Conservation (phyloP, 2,329 filamentous ascomycete species). For the Stagonosporopsis chrysanthemi region DNA sequence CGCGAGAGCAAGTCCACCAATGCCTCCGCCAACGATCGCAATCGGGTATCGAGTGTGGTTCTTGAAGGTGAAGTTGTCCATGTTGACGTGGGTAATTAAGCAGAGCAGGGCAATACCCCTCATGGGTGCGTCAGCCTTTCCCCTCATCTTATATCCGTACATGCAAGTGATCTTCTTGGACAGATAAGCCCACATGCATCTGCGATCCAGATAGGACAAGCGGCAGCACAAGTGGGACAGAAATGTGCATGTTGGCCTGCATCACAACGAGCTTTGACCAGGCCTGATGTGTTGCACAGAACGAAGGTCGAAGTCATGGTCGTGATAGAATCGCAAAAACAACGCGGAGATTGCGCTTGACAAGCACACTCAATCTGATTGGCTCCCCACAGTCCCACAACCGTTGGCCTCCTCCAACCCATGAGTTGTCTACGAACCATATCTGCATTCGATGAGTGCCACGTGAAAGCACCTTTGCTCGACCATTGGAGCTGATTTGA, state of each 20-base stretch:
- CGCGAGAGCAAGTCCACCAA: conserved; percentile 33
- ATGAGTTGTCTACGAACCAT: too few species aligned
- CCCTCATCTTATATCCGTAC: conserved; percentile 9
- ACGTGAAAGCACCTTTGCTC: too few species aligned
- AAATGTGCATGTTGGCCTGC: not conserved
- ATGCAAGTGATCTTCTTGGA: conserved; percentile 3
- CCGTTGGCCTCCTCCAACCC: too few species aligned
- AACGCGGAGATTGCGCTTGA: too few species aligned
- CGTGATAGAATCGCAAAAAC: too few species aligned
- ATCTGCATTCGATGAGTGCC: too few species aligned
- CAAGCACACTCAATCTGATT: too few species aligned
- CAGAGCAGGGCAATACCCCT: not conserved
- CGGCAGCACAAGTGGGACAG: not conserved
- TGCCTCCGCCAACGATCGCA: conserved; percentile 30
- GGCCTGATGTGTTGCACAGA: not conserved
- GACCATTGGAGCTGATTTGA: not conserved
- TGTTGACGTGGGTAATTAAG: not conserved
- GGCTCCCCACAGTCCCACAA: too few species aligned
- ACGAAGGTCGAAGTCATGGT: too few species aligned
- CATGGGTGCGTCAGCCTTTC: not conserved
- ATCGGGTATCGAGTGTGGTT: conserved; percentile 6
- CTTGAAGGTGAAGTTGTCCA: not conserved
- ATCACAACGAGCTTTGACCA: not conserved
- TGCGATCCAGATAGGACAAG: not conserved
- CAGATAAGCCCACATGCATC: conserved; percentile 12